phyloP scores from a whole-genome alignment of 768 basidiomycete genomes.

The Auricularia heimuer region DNA sequence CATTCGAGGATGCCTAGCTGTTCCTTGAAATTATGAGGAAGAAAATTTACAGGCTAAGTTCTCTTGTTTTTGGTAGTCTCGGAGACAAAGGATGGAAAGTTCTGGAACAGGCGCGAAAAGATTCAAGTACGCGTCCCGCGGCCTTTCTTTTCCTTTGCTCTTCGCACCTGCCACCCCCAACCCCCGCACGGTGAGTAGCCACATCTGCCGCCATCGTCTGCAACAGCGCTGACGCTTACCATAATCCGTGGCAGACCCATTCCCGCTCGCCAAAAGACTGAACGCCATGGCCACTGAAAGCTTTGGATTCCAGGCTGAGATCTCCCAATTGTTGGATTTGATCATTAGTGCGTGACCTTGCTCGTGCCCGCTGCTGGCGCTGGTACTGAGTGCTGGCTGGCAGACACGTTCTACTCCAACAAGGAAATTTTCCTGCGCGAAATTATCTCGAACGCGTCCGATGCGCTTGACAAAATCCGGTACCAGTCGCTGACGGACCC shows the following conservation, averaged over 20 bases:
- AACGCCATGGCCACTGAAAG: slow-evolving; percentile 42
- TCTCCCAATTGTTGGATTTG: slow-evolving; percentile 94
- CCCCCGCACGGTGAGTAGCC: background rate
- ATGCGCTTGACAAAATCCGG: slow-evolving; percentile 98
- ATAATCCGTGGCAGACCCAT: background rate
- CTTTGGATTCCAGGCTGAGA: slow-evolving; percentile 98
- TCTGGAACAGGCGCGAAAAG: background rate
- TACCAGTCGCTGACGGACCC: slow-evolving; percentile 94
- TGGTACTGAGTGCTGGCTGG: slow-evolving; percentile 5
- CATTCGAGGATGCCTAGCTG: too few species aligned
- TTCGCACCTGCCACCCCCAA: background rate
- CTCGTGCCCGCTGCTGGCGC: background rate
- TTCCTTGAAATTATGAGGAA: too few species aligned
- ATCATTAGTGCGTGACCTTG: slow-evolving; percentile 74
- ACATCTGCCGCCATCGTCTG: background rate
- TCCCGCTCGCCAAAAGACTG: too few species aligned
- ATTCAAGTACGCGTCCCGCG: background rate
- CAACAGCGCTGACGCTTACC: background rate
- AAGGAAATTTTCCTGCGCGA: slow-evolving; percentile 99
- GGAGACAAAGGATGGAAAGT: background rate
- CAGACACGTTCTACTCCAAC: slow-evolving; percentile 99
- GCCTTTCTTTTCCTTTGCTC: too few species aligned
- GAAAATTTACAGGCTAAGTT: too few species aligned
- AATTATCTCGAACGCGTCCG: slow-evolving; percentile 92
- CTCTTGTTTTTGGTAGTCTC: too few species aligned